Evolutionary conservation across 2,329 filamentous ascomycete genomes (phyloP).

Genomic region (Fusarium xyrophilum): DNA sequence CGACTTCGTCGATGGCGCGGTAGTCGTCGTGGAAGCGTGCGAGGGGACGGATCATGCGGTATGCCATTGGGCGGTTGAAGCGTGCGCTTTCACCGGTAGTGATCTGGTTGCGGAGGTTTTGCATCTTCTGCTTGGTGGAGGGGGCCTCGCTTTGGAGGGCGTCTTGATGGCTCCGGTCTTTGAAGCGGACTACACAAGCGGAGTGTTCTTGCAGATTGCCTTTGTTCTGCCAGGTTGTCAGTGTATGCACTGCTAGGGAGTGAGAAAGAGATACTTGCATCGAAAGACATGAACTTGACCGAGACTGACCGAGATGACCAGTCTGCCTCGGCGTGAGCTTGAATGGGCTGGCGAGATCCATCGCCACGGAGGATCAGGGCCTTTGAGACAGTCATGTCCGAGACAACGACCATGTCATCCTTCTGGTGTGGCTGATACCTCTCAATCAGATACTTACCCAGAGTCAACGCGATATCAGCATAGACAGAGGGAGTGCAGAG

Average conservation of each 20-base stretch:
- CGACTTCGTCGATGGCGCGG: conserved; percentile 32
- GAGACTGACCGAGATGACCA: conserved; percentile 8
- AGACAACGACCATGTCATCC: conserved; percentile 24
- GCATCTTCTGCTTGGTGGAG: conserved; percentile 20
- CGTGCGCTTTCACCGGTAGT: conserved; percentile 17
- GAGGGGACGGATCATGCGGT: conserved; percentile 31
- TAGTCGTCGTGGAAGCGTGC: conserved; percentile 35
- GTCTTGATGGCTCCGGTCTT: conserved; percentile 14
- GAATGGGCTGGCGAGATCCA: conserved; percentile 8
- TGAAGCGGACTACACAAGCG: conserved; percentile 20
- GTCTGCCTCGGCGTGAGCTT: conserved; percentile 30
- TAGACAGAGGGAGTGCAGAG: conserved; percentile 32
- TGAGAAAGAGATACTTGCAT: neutral
- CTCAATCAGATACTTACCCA: conserved; percentile 23
- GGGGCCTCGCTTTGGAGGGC: neutral
- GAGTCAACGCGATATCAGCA: conserved; percentile 28
- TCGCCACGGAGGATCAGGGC: conserved; percentile 23
- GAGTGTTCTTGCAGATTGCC: conserved; percentile 23
- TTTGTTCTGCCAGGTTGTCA: neutral
- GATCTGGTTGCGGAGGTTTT: conserved; percentile 23
- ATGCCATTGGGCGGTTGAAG: conserved; percentile 36
- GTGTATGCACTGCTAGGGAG: fast-evolving
- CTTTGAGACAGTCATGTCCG: conserved; percentile 33
- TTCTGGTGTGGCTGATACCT: conserved; percentile 20
- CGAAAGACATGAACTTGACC: conserved; percentile 31